Conservation (phyloP, 2,329 filamentous ascomycete genomes). For the Helotiales sp. region DNA sequence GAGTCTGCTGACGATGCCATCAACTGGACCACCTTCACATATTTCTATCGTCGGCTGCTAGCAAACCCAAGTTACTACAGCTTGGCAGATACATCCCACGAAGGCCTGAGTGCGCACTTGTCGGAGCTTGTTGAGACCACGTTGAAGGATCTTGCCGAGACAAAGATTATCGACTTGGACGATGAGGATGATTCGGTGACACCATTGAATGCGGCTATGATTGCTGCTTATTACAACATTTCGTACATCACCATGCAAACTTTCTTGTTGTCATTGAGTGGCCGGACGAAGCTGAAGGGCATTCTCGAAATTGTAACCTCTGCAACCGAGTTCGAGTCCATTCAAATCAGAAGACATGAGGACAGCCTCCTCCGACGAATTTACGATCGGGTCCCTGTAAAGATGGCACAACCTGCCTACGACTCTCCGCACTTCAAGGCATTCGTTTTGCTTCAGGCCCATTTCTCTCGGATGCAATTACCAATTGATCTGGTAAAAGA, state of each 20-base stretch:
- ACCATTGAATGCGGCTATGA: constrained; percentile 95
- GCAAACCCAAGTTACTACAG: constrained; percentile 98
- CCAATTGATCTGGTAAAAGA: constrained; percentile 96
- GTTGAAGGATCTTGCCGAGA: constrained; percentile 85
- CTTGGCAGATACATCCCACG: constrained; percentile 84
- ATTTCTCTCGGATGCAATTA: constrained; percentile 96
- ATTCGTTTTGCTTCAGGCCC: constrained; percentile 94
- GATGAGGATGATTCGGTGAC: constrained; percentile 90
- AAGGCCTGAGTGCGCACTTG: constrained; percentile 90
- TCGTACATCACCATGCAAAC: constrained; percentile 99
- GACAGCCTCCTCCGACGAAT: constrained; percentile 86
- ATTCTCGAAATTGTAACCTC: constrained; percentile 97
- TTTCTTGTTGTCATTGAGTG: constrained; percentile 87
- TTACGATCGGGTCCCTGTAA: constrained; percentile 92
- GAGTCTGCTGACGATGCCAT: constrained; percentile 95
- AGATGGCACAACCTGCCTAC: constrained; percentile 84
- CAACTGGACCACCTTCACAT: constrained; percentile 98
- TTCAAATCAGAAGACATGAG: constrained; percentile 93
- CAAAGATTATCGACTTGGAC: constrained; percentile 94
- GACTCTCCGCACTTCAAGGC: constrained; percentile 99
- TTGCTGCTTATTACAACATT: constrained; percentile 98
- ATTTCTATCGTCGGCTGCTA: constrained; percentile 93
- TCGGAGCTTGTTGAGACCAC: constrained; percentile 95
- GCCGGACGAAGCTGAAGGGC: constrained; percentile 92
- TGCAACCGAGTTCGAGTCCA: constrained; percentile 92